Conservation (phyloP, 176 grass and related monocot genomes). For the Musa schizocarpa region DNA sequence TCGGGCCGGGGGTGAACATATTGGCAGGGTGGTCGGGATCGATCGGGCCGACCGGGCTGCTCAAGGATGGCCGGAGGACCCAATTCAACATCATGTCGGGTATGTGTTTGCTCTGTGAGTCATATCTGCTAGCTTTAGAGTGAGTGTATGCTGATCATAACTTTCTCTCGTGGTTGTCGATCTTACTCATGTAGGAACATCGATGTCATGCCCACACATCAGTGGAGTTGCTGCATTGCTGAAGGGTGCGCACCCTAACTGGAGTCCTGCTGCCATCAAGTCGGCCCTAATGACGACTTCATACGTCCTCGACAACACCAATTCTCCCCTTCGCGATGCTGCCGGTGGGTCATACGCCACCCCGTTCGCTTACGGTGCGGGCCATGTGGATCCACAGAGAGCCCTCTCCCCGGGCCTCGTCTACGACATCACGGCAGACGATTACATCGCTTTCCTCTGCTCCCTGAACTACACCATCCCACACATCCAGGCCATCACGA, state of each 20-base stretch:
- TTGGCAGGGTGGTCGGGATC: constrained; percentile 76
- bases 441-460: constrained; percentile 81
- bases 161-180: no score
- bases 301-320: constrained; percentile 65
- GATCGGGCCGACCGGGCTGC: constrained; percentile 65
- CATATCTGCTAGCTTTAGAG: no score
- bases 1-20: constrained; percentile 90
- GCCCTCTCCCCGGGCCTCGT: constrained; percentile 80
- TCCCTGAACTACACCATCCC: constrained; percentile 58
- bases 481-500: constrained; percentile 72
- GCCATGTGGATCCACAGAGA: constrained; percentile 79
- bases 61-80: constrained; percentile 71
- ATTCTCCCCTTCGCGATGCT: constrained; percentile 61
- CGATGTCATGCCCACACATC: constrained; percentile 98
- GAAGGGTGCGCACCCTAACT: constrained; percentile 66
- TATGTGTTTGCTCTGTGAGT: constrained; percentile 22
- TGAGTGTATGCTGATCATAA: no score
- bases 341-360: constrained; percentile 53
- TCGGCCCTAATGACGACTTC: constrained; percentile 90
- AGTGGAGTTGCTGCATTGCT: constrained; percentile 82
- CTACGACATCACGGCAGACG: constrained; percentile 60
- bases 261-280: constrained; percentile 90
- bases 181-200: constrained; percentile 48
- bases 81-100: constrained; percentile 93
- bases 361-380: constrained; percentile 59